These are phyloP conservation scores for Amesomyces nigricolor DNA, from an alignment of 2,329 filamentous ascomycete species.

Conservation along the genomic window DNA sequence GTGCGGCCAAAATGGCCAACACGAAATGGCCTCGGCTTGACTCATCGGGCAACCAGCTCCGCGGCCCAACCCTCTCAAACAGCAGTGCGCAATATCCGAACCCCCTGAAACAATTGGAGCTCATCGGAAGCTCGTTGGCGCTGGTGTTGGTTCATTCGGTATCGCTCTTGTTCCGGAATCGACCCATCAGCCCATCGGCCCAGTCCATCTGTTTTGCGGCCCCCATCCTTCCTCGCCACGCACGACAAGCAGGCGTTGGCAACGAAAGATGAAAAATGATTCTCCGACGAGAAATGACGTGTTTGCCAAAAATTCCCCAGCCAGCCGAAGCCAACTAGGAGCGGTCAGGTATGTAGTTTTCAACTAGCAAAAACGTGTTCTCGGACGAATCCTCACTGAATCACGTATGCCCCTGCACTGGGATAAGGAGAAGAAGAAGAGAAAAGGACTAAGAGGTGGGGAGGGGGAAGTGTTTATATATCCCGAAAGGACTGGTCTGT, in stretches of 20 bases:
- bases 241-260: conserved; percentile 38
- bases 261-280: conserved; percentile 45
- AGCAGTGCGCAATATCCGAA: background rate
- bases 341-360: conserved; percentile 76
- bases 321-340: conserved; percentile 63
- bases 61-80: background rate
- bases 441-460: conserved; percentile 25
- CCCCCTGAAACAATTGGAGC: background rate
- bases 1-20: conserved; percentile 2
- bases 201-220: background rate
- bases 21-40: background rate
- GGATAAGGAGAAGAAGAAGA: conserved; percentile 47
- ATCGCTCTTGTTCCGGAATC: background rate
- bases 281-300: conserved; percentile 33
- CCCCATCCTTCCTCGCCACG: conserved; percentile 45
- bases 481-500: conserved; percentile 16
- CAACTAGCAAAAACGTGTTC: conserved; percentile 85
- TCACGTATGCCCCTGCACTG: conserved; percentile 74
- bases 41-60: conserved; percentile 9
- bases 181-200: background rate
- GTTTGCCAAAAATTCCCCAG: conserved; percentile 72
- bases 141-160: too few relatives aligned
- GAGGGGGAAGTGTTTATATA: conserved; percentile 8
- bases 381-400: conserved; percentile 85
- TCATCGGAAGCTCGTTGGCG: background rate